Evolutionary conservation across 495 filamentous ascomycete genomes (phyloP), one percentile per base, ranked within the genome.

Genomic region (Melanomma pulvis-pyrius): DNA sequence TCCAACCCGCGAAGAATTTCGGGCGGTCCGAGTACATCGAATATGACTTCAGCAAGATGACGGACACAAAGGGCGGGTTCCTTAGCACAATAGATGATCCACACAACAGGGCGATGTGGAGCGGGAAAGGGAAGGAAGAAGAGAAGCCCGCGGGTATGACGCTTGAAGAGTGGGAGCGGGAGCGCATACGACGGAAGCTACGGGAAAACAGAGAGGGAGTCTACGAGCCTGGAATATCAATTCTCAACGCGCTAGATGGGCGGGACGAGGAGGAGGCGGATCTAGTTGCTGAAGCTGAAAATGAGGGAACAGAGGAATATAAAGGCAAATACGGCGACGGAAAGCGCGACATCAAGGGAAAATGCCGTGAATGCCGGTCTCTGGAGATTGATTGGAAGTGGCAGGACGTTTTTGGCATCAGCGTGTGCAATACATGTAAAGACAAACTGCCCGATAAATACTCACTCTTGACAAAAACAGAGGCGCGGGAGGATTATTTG

Each of bases 21-120:
- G 84, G 87, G 47, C 92, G 92, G 12, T 58, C 59, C 19, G 64
- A 63, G 76, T 98, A 88, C 77, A 91, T 98, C 69, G 94, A 98
- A 63, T 97, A 97, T 76, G 96, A 98, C 79, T 92, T 98, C 69
- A 91, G 88, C 67, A 92, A 92, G 79, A 98, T 98, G 91, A 93
- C 88, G 15, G 94, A 98, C 74, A 97, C 94, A 7, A 97, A 97
- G 71, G 94, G 94, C 46, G 94, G 94, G 0, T 98, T 98, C 75
- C 75, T 98, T 65, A 89, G 87, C 25, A 81, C 83, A 0, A 89
- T 92, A 64, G 94, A 98, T 73, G 94, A 98, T 74, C 94, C 94
- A 1, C 86, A 86, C 75, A 96, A 96, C 72, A 90, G 87, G 61
- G 88, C 87, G 5, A 79, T 96, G 64, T 55, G 78, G 78, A 76